Base-by-base conservation (phyloP, 129 eudicot genomes). In the Erigeron canadensis region DNA sequence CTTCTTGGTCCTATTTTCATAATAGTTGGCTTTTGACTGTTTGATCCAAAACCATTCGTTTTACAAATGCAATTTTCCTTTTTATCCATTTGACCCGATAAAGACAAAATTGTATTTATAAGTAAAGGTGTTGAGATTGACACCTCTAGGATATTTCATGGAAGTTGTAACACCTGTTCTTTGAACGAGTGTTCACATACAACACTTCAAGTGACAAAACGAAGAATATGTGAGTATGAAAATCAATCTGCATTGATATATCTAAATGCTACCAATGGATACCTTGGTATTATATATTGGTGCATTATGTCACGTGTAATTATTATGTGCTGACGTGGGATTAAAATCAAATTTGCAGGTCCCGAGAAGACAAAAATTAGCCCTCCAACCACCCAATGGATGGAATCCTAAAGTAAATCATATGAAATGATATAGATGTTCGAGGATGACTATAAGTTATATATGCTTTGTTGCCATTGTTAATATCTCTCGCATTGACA, bases 351-450 rank as follows among this genome's bases (percentile, higher is more conserved):
- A 73, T 2, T 40, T 78, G 80, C 85, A 87, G 92, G 89, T 57
- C 71, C 74, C 17, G 86, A 77, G 79, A 87, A 84, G 89, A 88
- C 97, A 8, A 84, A 76, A 73, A 89, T 83, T 55, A 89, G 71
- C 81, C 93, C 98, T n/a, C 98, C 97, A 39, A 39, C 92, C 53
- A 73, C 82, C 22, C 98, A 94, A 58, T 84, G 68, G 82, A 94
- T 82, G 86, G 86, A 82, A 69, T 77, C 80, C 5, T 82, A 65
- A 82, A 48, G 82, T 39, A 54, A 44, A 61, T 21, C 23, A 45
- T 41, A 17, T 15, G 57, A 47, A 37, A 40, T 34, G 57, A 53
- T 12, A 66, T 47, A 57, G 60, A 43, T 18, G 72, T 41, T 47
- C 44, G 70, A 67, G 66, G 63, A 59, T 63, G 39, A 34, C 39